These are phyloP conservation scores for Daldinia loculata DNA, from an alignment of 495 filamentous ascomycete genomes.

Conservation along the genomic window DNA sequence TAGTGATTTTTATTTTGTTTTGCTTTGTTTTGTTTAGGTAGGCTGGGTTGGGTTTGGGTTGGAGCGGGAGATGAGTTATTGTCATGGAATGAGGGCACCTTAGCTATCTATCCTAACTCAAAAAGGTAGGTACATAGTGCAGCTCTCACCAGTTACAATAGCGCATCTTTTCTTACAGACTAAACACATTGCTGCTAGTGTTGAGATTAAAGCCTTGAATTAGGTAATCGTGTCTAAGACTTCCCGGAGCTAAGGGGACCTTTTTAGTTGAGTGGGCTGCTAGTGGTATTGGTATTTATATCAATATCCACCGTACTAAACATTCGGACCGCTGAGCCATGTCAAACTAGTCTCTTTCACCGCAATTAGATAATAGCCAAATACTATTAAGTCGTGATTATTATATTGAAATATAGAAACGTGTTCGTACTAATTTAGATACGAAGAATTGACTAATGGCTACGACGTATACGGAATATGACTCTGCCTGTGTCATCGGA, in stretches of 20 bases:
- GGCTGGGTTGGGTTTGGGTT: neutral
- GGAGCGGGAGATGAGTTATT: neutral
- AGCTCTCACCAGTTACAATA: too few relatives aligned
- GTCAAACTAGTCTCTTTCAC: neutral
- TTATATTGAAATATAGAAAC: neutral
- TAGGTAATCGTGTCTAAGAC: neutral
- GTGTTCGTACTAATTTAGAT: neutral
- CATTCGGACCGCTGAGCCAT: neutral
- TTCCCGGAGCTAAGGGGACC: neutral
- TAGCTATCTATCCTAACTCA: neutral
- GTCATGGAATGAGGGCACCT: neutral
- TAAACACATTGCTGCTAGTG: neutral
- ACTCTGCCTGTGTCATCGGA: neutral
- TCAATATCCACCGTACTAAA: conserved; percentile 3
- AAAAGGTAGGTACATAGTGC: neutral
- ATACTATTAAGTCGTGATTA: neutral
- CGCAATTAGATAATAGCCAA: neutral
- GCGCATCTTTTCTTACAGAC: neutral
- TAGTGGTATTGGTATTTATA: neutral
- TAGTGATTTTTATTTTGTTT: neutral
- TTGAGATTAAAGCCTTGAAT: neutral
- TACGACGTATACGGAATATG: neutral
- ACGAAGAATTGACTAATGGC: neutral
- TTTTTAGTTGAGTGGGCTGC: neutral
- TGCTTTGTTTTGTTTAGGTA: neutral